These are phyloP conservation scores for Scolecobasidium constrictum DNA, from an alignment of 2,329 filamentous ascomycete genomes.

Conservation along the genomic window DNA sequence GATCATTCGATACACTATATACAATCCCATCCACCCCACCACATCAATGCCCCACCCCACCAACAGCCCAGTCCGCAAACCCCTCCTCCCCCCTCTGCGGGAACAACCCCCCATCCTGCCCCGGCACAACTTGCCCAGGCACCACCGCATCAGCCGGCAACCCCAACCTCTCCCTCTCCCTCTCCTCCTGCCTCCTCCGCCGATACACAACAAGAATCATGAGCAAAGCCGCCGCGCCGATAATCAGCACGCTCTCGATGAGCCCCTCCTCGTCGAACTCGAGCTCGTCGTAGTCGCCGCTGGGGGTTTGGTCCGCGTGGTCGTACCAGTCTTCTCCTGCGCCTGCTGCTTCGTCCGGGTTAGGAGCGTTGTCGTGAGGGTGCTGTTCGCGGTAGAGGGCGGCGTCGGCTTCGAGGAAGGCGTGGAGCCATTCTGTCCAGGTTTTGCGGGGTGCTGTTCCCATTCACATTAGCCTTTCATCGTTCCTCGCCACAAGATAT, in stretches of 20 bases:
- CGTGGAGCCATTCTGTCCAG: constrained; percentile 79
- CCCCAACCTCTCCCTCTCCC: constrained; percentile 25
- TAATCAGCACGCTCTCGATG: constrained; percentile 73
- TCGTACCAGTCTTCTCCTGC: constrained; percentile 22
- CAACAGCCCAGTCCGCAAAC: constrained; percentile 56
- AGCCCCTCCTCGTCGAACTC: constrained; percentile 52
- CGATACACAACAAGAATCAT: constrained; percentile 61
- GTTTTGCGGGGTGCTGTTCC: constrained; percentile 41
- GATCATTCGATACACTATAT: too few relatives aligned
- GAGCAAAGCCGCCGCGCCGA: constrained; percentile 64
- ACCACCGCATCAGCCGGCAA: constrained; percentile 12
- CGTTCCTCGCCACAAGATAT: not conserved
- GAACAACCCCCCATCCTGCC: constrained; percentile 45
- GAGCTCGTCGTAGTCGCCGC: constrained; percentile 44
- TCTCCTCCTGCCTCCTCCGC: constrained; percentile 29
- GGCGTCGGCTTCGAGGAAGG: constrained; percentile 59
- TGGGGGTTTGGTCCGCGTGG: constrained; percentile 17
- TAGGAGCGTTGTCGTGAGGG: constrained; percentile 47
- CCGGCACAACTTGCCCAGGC: constrained; percentile 11
- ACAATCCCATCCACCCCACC: too few relatives aligned
- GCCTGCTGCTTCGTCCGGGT: not conserved
- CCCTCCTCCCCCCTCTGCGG: constrained; percentile 57
- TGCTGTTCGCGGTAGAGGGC: constrained; percentile 37
- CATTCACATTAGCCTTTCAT: constrained; percentile 9
- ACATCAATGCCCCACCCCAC: constrained; percentile 54